phyloP scores from a whole-genome alignment of 2,329 filamentous ascomycete species.

The Xylaria sp. region DNA sequence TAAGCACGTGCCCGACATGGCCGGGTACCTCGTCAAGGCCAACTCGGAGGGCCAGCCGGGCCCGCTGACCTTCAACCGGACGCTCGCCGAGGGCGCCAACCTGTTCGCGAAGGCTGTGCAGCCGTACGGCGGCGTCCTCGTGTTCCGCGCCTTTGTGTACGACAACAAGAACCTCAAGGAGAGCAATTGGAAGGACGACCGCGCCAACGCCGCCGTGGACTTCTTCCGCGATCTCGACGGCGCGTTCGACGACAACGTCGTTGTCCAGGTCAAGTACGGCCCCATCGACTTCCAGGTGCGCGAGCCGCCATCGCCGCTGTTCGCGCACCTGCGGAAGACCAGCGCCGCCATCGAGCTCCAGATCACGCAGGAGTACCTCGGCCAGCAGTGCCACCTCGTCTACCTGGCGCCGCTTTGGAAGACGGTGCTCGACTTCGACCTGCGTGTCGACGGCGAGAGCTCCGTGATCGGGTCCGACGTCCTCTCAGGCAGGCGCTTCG shows the following conservation, averaged over 20 bases:
- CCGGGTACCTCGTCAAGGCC: constrained; percentile 71
- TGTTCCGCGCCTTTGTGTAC: constrained; percentile 76
- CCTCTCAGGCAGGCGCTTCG: constrained; percentile 61
- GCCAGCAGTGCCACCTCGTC: constrained; percentile 70
- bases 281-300: constrained; percentile 76
- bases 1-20: constrained; percentile 64
- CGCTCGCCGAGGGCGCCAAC: constrained; percentile 68
- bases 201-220: constrained; percentile 70
- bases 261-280: constrained; percentile 74
- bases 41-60: constrained; percentile 74
- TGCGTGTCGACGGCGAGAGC: constrained; percentile 59
- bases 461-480: constrained; percentile 61
- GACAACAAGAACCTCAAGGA: constrained; percentile 55
- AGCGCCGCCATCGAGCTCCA: constrained; percentile 64
- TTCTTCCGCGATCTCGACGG: constrained; percentile 67
- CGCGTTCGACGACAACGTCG: constrained; percentile 69
- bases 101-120: constrained; percentile 64
- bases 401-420: constrained; percentile 72
- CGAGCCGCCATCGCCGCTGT: constrained; percentile 67
- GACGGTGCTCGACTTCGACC: constrained; percentile 67
- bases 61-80: constrained; percentile 70
- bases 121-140: constrained; percentile 62
- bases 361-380: constrained; percentile 70
- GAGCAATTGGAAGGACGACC: constrained; percentile 65
- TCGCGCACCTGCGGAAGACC: constrained; percentile 53